phyloP scores from a whole-genome alignment of 805 yeast species.

The Saccharomycopsis fibuligera region DNA sequence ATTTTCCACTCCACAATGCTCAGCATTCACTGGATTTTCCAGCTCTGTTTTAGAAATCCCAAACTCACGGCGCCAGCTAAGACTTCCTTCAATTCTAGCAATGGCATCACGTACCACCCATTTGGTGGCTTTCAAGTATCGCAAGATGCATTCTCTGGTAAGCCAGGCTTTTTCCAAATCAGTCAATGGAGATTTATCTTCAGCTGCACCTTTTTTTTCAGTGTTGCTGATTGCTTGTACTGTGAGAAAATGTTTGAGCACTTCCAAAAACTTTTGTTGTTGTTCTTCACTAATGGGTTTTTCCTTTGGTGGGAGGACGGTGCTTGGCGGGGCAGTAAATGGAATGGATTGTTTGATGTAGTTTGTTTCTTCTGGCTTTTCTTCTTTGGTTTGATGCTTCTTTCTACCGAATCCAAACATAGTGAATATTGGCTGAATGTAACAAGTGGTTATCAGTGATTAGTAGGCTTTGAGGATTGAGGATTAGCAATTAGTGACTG shows the following conservation, averaged over 20 bases:
- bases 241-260: constrained; percentile 48
- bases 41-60: constrained; percentile 29
- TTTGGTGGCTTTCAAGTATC: constrained; percentile 91
- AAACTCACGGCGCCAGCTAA: constrained; percentile 84
- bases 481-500: too few relatives aligned
- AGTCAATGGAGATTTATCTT: constrained; percentile 8
- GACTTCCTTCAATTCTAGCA: constrained; percentile 64
- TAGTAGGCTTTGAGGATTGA: too few relatives aligned
- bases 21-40: constrained; percentile 50
- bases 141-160: constrained; percentile 80
- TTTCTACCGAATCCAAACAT: constrained; percentile 20
- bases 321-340: constrained; percentile 46
- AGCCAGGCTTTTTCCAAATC: constrained; percentile 57
- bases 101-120: constrained; percentile 74
- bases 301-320: constrained; percentile 43
- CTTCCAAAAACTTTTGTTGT: constrained; percentile 49
- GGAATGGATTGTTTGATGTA: constrained; percentile 37
- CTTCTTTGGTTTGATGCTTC: constrained; percentile 7
- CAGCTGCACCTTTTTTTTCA: constrained; percentile 2
- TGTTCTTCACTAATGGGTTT: constrained; percentile 47
- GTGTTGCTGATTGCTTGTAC: constrained; percentile 1
- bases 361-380: not conserved
- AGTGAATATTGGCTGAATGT: too few relatives aligned
- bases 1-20: constrained; percentile 57
- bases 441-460: too few relatives aligned